Evolutionary conservation across 2,329 filamentous ascomycete species (phyloP).

Genomic region (Nannizziopsis arthrosporioides): DNA sequence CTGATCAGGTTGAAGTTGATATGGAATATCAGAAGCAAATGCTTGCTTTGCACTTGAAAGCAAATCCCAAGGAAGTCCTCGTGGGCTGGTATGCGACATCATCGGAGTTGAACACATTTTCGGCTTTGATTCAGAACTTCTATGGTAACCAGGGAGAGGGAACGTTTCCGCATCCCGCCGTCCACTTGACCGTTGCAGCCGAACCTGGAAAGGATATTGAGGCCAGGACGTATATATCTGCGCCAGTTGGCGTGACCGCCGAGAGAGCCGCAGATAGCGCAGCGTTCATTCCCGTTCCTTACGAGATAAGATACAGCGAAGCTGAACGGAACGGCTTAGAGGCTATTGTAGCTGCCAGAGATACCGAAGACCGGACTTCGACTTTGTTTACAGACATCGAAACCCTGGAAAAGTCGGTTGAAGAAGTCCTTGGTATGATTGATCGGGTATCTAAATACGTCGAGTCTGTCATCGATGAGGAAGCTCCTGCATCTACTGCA

Average conservation of each 20-base stretch:
- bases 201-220: constrained; percentile 79
- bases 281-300: constrained; percentile 92
- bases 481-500: constrained; percentile 78
- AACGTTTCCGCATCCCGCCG: constrained; percentile 92
- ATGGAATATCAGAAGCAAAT: constrained; percentile 99
- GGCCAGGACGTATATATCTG: constrained; percentile 86
- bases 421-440: constrained; percentile 78
- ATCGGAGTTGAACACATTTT: constrained; percentile 95
- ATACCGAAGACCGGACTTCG: constrained; percentile 61
- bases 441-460: constrained; percentile 89
- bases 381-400: constrained; percentile 80
- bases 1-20: constrained; percentile 97
- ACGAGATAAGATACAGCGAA: constrained; percentile 83
- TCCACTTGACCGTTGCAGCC: constrained; percentile 90
- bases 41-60: constrained; percentile 87
- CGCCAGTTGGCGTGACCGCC: constrained; percentile 85
- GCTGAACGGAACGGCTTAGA: constrained; percentile 67
- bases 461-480: constrained; percentile 75
- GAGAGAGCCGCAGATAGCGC: constrained; percentile 94
- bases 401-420: constrained; percentile 69
- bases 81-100: constrained; percentile 98
- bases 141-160: constrained; percentile 94
- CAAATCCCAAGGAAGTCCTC: constrained; percentile 82
- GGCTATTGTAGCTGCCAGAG: constrained; percentile 69
- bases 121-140: constrained; percentile 98